These are phyloP conservation scores for Coccomyxa sp. DNA, from an alignment of 139 green algal species.

Conservation along the genomic window DNA sequence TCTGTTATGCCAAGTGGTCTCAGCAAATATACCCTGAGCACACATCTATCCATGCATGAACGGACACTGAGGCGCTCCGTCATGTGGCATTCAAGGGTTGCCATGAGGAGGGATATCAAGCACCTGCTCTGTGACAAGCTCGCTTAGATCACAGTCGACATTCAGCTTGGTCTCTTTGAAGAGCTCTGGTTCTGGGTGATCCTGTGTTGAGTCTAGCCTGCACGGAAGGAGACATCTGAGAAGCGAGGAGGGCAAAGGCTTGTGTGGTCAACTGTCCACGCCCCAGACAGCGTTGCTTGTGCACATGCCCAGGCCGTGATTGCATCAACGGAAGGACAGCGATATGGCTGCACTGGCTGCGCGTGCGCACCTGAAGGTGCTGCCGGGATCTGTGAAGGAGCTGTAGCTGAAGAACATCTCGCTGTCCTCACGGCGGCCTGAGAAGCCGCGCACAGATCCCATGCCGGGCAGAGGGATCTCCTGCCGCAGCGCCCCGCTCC, in stretches of 20 bases:
- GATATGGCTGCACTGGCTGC: not conserved
- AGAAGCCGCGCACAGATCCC: conserved; percentile 49
- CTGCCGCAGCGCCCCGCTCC: conserved; percentile 23
- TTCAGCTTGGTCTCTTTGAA: conserved; percentile 68
- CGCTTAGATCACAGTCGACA: conserved; percentile 38
- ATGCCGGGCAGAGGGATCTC: conserved; percentile 64
- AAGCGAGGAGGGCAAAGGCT: no score
- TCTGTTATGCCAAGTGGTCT: no score
- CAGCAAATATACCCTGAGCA: no score
- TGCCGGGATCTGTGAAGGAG: conserved; percentile 57
- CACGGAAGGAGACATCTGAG: no score
- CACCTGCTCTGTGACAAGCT: conserved; percentile 80
- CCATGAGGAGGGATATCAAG: not conserved
- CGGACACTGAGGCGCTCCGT: no score
- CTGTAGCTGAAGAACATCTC: conserved; percentile 82
- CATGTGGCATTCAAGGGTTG: no score
- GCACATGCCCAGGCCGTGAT: not conserved
- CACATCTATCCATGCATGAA: no score
- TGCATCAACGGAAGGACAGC: not conserved
- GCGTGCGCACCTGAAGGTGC: conserved; percentile 51
- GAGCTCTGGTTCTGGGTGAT: conserved; percentile 33
- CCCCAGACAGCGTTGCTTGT: not conserved
- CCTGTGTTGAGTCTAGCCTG: not conserved
- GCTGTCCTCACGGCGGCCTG: conserved; percentile 46
- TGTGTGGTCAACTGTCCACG: no score